Conservation (phyloP, 192 early-diverging fungal genomes). For the Coemansia sp. region DNA sequence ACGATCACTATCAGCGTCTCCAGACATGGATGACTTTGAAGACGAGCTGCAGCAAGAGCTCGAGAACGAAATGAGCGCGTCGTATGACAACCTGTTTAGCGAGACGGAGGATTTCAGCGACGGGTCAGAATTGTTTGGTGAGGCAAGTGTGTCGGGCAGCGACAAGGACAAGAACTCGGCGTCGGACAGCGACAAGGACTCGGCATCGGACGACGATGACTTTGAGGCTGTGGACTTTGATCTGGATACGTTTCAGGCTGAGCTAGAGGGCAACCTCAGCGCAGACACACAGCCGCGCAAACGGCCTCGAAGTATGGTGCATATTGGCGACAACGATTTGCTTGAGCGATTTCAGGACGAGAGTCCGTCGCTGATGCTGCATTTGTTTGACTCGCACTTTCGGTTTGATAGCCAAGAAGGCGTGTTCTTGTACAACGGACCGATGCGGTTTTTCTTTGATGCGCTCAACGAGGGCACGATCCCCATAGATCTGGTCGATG, state of each 20-base stretch:
- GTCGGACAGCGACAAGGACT: constrained; percentile 31
- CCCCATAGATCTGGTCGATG: constrained; percentile 67
- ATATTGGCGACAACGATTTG: constrained; percentile 39
- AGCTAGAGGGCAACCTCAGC: constrained; percentile 20
- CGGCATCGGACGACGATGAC: constrained; percentile 50
- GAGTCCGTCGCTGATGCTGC: constrained; percentile 62
- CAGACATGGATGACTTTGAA: constrained; percentile 42
- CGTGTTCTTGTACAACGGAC: constrained; percentile 53
- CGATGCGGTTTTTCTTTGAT: constrained; percentile 57
- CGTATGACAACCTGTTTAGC: constrained; percentile 47
- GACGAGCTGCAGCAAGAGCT: constrained; percentile 54
- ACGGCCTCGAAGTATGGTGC: constrained; percentile 17
- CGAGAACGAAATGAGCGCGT: constrained; percentile 52
- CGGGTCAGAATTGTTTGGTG: constrained; percentile 42
- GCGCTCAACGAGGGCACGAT: constrained; percentile 56
- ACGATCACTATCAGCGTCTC: constrained; percentile 33
- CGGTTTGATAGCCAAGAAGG: constrained; percentile 65
- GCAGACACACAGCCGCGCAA: constrained; percentile 17
- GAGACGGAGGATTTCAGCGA: constrained; percentile 6
- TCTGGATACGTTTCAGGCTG: constrained; percentile 20
- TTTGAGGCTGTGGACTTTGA: constrained; percentile 52
- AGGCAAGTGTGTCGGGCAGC: constrained; percentile 14
- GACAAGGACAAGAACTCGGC: constrained; percentile 41
- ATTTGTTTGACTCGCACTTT: constrained; percentile 71
- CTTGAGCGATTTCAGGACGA: constrained; percentile 51